Percentiles rank a stretch among this genome's conserved stretches.
phyloP scores from a whole-genome alignment of 2,329 filamentous ascomycete genomes.

The Sporothrix protearum region DNA sequence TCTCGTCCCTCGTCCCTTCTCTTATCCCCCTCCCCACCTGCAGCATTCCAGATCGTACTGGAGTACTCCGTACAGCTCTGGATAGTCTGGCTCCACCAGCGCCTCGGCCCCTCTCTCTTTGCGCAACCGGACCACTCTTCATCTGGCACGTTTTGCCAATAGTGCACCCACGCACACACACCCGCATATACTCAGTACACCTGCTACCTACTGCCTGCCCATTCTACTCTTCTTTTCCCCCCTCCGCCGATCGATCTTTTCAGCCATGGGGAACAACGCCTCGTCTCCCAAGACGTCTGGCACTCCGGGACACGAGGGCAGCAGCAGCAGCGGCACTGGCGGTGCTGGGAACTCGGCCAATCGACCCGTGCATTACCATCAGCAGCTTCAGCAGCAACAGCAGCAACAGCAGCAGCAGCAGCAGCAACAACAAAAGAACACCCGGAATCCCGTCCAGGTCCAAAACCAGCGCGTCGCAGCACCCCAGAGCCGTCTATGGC shows the following conservation, averaged over 20 bases:
- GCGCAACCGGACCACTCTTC: background rate
- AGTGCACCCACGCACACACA: background rate
- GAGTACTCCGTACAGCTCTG: background rate
- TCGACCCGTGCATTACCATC: slow-evolving; percentile 32
- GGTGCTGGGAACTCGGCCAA: slow-evolving; percentile 26
- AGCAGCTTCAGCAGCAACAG: slow-evolving; percentile 34
- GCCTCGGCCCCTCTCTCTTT: background rate
- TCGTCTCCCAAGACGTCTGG: slow-evolving; percentile 40
- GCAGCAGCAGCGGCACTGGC: slow-evolving; percentile 24
- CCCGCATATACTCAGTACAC: background rate
- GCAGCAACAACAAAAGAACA: slow-evolving; percentile 28
- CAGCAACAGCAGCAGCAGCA: slow-evolving; percentile 30
- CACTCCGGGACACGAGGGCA: slow-evolving; percentile 30
- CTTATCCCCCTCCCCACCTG: slow-evolving; percentile 1
- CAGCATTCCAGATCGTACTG: slow-evolving; percentile 2
- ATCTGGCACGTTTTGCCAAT: slow-evolving; percentile 15
- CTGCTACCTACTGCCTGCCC: background rate
- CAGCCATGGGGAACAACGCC: slow-evolving; percentile 46
- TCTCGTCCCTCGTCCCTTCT: background rate
- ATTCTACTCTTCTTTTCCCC: too few relatives aligned
- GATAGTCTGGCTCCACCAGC: background rate
- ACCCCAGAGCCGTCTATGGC: slow-evolving; percentile 61
- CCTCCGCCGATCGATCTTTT: background rate
- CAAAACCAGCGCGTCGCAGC: slow-evolving; percentile 56
- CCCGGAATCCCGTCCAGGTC: slow-evolving; percentile 51